Evolutionary conservation across 2,329 filamentous ascomycete species (phyloP).

Genomic region (Neodidymelliopsis sp.): DNA sequence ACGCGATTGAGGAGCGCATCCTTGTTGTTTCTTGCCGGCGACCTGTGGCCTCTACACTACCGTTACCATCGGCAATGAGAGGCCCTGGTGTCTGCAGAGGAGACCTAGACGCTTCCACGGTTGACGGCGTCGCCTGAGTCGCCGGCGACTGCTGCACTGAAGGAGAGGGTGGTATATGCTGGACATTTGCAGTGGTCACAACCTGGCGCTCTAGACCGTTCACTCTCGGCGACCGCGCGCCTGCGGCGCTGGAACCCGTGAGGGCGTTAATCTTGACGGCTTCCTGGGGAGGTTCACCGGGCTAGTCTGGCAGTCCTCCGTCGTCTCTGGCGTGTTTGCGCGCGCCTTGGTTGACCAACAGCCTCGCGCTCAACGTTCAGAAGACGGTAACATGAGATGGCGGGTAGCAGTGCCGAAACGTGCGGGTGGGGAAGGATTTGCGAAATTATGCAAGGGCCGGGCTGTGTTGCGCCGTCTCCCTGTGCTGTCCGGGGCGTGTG

Average conservation of each 20-base stretch:
- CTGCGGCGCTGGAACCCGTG: conserved; percentile 31
- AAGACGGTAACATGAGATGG: conserved; percentile 7
- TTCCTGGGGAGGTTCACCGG: not conserved
- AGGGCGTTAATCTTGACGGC: conserved; percentile 43
- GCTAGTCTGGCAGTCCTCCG: not conserved
- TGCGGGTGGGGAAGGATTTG: conserved; percentile 6
- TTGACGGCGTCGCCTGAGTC: conserved; percentile 37
- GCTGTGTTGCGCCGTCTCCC: conserved; percentile 10
- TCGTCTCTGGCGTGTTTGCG: not conserved
- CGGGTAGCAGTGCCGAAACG: conserved; percentile 16
- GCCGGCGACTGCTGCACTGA: conserved; percentile 33
- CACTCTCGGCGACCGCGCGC: conserved; percentile 33
- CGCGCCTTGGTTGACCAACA: conserved; percentile 5
- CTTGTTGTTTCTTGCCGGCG: conserved; percentile 39
- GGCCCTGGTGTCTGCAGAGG: conserved; percentile 37
- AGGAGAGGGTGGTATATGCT: conserved; percentile 27
- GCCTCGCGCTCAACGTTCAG: conserved; percentile 19
- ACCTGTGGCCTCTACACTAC: conserved; percentile 27
- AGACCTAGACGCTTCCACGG: conserved; percentile 34
- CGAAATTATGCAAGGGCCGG: conserved; percentile 11
- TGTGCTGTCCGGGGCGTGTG: conserved; percentile 7
- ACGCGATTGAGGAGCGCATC: conserved; percentile 83
- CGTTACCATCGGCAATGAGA: conserved; percentile 25
- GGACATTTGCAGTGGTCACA: conserved; percentile 26
- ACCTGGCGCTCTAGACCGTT: conserved; percentile 33